Evolutionary conservation across 78 protist genomes (phyloP), one percentile per base, ranked within the genome.

Genomic region (Creolimax fragrantissima): DNA sequence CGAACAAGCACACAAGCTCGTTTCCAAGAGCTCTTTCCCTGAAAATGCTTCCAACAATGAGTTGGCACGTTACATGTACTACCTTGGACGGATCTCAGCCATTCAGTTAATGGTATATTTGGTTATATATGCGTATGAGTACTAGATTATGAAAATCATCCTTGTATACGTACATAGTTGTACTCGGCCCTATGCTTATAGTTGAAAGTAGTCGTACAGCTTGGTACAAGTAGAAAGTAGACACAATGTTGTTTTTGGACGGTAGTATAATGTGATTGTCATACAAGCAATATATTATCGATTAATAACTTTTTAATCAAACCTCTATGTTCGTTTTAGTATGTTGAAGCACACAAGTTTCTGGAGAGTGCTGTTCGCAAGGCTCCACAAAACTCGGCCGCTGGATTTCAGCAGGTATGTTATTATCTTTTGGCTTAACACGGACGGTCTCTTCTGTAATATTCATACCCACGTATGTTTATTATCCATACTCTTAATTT

Each of bases 361-460:
- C 94, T 97, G 2, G 89, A 36, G 42, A 96, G 93, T 90, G 99
- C 99, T 3, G 39, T 94, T 36, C 92, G 99, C 58, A 97, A 97
- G 92, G 99, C 99, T 3, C 99, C 99, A n/a, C 97, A 95, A 92
- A 44, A 81, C 32, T 4, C 94, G 66, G 98, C 98, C 32, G 5
- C 85, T 5, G 99, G 99, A 32, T 98, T 98, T 95, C 94, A 95
- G 39, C 94, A 95, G 44, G 58, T 96, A 58, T 58, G 74, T 24
- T 32, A 58, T 58, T 24, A 17, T 1, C 74, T 58, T 58, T 58
- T 32, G 1, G 24, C 24, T 58, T 1, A n/a, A n/a, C 74, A 17
- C 74, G 24, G 24, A 58, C 74, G 74, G 39, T 58, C 74, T 32
- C 11, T 24, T 58, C 74, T 32, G 39, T 24, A 17, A 24, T 32